Base-by-base conservation (phyloP, 2,329 filamentous ascomycete genomes). In the Furcasterigmium furcatum region DNA sequence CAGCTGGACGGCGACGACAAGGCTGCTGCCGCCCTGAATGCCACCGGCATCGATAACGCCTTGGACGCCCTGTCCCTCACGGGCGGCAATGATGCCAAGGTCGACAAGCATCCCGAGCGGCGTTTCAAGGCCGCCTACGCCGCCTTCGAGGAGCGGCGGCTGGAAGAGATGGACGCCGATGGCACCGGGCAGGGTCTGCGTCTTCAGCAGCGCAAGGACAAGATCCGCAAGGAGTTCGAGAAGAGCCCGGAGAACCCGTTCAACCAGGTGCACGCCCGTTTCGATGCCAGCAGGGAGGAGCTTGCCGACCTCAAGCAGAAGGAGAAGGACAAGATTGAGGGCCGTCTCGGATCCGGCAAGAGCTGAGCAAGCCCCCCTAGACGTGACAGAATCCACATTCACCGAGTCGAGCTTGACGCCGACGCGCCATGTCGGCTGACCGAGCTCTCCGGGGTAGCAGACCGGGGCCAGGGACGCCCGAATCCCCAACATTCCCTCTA, bases 171-270 rank as follows among this genome's bases (percentile, higher is more conserved):
- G 79, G 88, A 92, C 61, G 72, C 80, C 45, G 91, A 96, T 65
- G 87, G 85, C 44, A 83, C 72, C 55, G 77, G 76, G 18, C 66
- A 86, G 46, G 90, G 89, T 1, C 66, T 97, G 61, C 76, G 91
- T 46, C 74, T 88, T 56, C 82, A 95, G 56, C 91, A 96, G 78
- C 86, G 88, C 67, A 84, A 91, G 58, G 87, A 92, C 52, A 77
- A 85, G 60, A 88, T 95, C 55, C 71, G 80, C 51, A 95, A 95
- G 75, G 94, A 97, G 71, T 99, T 97, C 65, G 87, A 95, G 67
- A 95, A 90, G 75, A 88, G 87, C 59, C 85, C 88, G 2, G 92
- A 97, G 58, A 99, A 99, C 66, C 94, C 94, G 13, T 94, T 95
- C 71, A 96, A 96, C 70, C 89, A 95, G 71, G 84, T 85, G 14